Base-by-base conservation (phyloP, 208 protist genomes). In the Dictyostelium gargantuum region DNA sequence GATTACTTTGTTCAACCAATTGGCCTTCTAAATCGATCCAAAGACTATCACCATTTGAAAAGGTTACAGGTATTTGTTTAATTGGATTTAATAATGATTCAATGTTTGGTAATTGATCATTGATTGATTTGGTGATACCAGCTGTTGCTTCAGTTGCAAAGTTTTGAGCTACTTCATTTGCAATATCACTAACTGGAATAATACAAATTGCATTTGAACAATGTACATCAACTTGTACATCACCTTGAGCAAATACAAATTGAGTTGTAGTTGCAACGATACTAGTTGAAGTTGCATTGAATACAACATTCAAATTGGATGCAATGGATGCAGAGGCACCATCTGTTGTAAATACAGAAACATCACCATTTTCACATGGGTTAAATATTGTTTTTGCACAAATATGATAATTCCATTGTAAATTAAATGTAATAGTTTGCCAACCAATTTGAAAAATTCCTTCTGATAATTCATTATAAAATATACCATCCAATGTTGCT, bases 371-470 rank as follows among this genome's bases (percentile, higher is more conserved):
- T 61, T 85, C 80, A 40, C 80, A 85, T 44, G 40, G 38, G 17
- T 61, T 35, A 23, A 75, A 56, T 19, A 74, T 10, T 52, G 79
- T 38, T 4, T 84, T 72, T 17, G 15, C 44, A 58, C 80, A 85
- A 32, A 85, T 70, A 72, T 85, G 58, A 56, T 75, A 85, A 46
- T 85, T 70, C 42, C n/a, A 72, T 35, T 85, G 58, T 32, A 75
- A 35, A 5, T 70, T 26, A 44, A 75, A 85, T 19, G 2, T 3
- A 35, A 68, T 26, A 19, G 46, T 44, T 4, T 50, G 6, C 56
- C 56, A 85, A 26, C 80, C 80, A 68, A 82, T 58, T 82, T 66
- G 77, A n/a, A 50, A 82, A 50, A 58, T 6, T 40, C 35, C 63
- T 40, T 11, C 2, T 17, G 5, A 6, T 40, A 70, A 70, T 70